Conservation (phyloP, 257 asterid species). For the Solanum neorickii region DNA sequence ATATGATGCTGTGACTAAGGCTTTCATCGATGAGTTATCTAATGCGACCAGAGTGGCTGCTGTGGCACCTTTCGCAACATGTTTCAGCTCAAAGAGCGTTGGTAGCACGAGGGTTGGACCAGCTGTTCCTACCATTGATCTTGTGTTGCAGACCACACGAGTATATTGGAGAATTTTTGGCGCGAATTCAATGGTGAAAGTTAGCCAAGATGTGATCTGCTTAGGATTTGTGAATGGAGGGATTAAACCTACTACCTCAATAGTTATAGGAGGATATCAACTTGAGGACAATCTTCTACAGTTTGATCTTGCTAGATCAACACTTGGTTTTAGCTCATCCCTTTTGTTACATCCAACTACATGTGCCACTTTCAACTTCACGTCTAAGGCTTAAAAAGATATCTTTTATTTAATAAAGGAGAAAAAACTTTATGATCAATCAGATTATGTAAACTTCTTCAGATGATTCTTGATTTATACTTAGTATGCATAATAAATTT, state of each 20-base stretch:
- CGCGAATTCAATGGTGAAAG: conserved; percentile 39
- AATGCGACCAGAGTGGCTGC: conserved; percentile 19
- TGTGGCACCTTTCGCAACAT: conserved; percentile 22
- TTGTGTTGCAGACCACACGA: conserved; percentile 16
- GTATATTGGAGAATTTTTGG: conserved; percentile 39
- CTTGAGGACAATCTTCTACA: conserved; percentile 42
- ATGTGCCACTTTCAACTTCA: conserved; percentile 7
- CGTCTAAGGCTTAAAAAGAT: background rate
- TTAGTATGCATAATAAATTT: background rate
- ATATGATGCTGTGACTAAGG: conserved; percentile 19
- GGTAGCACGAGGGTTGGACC: conserved; percentile 37
- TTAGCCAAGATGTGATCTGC: conserved; percentile 10
- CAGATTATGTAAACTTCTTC: background rate
- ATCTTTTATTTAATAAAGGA: background rate
- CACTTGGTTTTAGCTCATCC: conserved; percentile 35
- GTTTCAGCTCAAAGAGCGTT: conserved; percentile 23
- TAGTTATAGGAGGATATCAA: conserved; percentile 36
- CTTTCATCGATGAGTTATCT: conserved; percentile 7
- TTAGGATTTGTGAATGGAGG: conserved; percentile 18
- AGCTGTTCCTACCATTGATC: conserved; percentile 36
- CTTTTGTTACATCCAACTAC: conserved; percentile 15
- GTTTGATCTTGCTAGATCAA: conserved; percentile 32
- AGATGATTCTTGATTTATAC: background rate
- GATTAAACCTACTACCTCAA: conserved; percentile 6
- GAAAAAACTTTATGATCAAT: background rate